Base-by-base conservation (phyloP, 108 stramenopile species). In the Conticribra weissflogii region DNA sequence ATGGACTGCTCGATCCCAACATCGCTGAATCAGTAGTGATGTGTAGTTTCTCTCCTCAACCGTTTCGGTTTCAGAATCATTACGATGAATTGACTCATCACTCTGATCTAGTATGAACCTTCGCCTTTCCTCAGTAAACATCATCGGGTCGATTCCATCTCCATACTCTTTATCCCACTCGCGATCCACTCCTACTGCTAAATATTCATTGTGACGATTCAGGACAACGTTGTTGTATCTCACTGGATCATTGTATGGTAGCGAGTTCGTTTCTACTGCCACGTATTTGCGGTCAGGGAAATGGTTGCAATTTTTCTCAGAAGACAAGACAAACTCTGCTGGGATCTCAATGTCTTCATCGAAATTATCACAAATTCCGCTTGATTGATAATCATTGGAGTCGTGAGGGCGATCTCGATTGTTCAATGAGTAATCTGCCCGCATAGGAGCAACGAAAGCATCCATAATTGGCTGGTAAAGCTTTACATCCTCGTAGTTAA, bases 1-100 rank as follows among this genome's bases (percentile, higher is more conserved):
- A 65, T 65, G 63, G 4, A 66, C 72, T 59, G 72, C 63, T 17
- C 72, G 63, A 18, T 74, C 72, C 72, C 72, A 74, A 48, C 72
- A 74, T 50, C 55, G 36, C 21, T 74, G 72, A 17, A 74, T 17
- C 19, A 74, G 72, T 23, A 1, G 9, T 25, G 47, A 28, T 28
- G 68, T 59, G 23, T 59, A 70, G 18, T 59, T 18, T 18, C 16
- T 52, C 5, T 14, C 32, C 3, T 50, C 30, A n/a, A 31, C 62
- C 1, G 17, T 49, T 34, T 63, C 46, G 17, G 17, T 44, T 49
- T 12, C 9, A 27, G 27, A 15, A 17, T 57, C 59, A 55, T 28
- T 15, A 18, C 29, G 24, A n/a, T n/a, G n/a, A n/a, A n/a, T n/a
- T n/a, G n/a, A n/a, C 4, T 8, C 22, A 17, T 29, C 9, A 12